Evolutionary conservation across 2,329 filamentous ascomycete genomes (phyloP).

Genomic region (Thielaviopsis euricoi): DNA sequence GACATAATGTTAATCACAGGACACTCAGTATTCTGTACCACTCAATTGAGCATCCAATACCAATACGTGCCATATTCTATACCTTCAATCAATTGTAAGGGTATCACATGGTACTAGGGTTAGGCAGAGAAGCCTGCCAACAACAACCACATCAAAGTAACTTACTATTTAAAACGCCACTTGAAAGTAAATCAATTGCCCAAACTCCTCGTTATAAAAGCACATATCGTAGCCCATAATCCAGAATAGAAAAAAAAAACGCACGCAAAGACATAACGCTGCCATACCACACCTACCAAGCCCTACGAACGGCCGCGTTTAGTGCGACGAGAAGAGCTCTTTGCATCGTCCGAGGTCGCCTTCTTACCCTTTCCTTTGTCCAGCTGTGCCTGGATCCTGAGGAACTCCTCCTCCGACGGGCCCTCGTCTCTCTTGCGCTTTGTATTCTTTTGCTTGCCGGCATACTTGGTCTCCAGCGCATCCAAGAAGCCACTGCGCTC

Average conservation of each 20-base stretch:
- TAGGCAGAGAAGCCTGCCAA: no score
- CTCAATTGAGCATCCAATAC: no score
- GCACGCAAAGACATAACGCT: not conserved
- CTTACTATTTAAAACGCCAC: no score
- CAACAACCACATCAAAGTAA: no score
- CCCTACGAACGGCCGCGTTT: not conserved
- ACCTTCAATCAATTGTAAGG: no score
- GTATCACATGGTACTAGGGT: no score
- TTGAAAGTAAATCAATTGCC: not conserved
- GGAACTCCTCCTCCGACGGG: conserved; percentile 44
- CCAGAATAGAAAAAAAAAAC: no score
- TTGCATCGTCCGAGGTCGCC: conserved; percentile 4
- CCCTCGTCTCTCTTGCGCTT: conserved; percentile 43
- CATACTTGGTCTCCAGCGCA: conserved; percentile 62
- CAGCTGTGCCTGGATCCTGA: conserved; percentile 14
- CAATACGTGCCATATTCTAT: no score
- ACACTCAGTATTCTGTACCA: no score
- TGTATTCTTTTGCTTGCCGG: conserved; percentile 31
- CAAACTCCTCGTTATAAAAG: not conserved
- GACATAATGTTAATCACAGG: no score
- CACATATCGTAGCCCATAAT: no score
- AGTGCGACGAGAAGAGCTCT: not conserved
- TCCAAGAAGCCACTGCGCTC: conserved; percentile 51
- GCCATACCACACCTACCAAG: not conserved
- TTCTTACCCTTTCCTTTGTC: conserved; percentile 21